These are phyloP conservation scores for Mycena epipterygia DNA, from an alignment of 768 basidiomycete genomes.

Conservation along the genomic window DNA sequence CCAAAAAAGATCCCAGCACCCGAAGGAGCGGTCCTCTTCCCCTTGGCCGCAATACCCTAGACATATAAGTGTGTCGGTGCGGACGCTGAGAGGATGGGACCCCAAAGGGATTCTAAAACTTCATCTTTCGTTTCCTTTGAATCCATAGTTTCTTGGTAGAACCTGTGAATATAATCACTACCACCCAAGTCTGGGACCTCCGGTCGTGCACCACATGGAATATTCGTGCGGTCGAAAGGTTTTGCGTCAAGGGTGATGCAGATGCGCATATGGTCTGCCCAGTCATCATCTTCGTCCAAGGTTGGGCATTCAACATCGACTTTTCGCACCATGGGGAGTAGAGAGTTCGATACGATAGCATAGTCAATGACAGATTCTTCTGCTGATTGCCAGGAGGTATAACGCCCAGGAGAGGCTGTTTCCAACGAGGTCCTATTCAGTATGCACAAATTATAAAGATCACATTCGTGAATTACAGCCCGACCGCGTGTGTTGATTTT, in stretches of 20 bases:
- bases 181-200: background rate
- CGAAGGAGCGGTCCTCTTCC: background rate
- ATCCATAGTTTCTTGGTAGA: slow-evolving; percentile 5
- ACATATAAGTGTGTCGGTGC: background rate
- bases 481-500: slow-evolving; percentile 2
- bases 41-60: background rate
- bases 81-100: background rate
- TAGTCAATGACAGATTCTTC: slow-evolving; percentile 3
- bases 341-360: background rate
- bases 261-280: slow-evolving; percentile 13
- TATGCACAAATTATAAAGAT: background rate
- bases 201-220: background rate
- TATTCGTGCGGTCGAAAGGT: background rate
- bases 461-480: background rate
- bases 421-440: background rate
- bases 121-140: background rate
- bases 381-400: background rate
- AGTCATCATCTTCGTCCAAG: background rate
- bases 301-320: slow-evolving; percentile 5
- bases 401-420: background rate
- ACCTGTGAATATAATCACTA: background rate
- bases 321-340: background rate
- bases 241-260: background rate
- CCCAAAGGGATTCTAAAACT: slow-evolving; percentile 9
- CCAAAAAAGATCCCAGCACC: background rate